Base-by-base conservation (phyloP, 73 alveolate genomes). In the Paramecium biaurelia region DNA sequence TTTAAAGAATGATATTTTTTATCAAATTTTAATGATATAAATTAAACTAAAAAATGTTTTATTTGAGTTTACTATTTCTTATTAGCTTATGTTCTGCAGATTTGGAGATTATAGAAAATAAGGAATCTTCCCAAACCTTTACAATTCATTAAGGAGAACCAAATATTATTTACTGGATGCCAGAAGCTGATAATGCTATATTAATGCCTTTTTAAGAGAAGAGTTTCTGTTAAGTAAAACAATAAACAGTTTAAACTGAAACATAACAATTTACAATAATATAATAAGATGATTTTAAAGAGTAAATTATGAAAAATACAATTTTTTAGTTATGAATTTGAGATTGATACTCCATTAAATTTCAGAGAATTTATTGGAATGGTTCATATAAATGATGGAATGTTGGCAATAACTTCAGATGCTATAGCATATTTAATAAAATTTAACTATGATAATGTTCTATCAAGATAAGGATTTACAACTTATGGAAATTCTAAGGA, bases 271-370 rank as follows among this genome's bases (percentile, higher is more conserved):
- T 67, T 24, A 67, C 84, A 12, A 67, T 67, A 3, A 67, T 67
- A 14, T 67, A 67, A 67, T 26, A 8, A 7, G 45, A 67, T 67
- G 84, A 67, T 67, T 67, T 67, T 67, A 26, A 67, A 67, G 45
- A 67, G 84, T 67, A 67, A 30, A 67, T 5, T 67, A 67, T 67
- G 20, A 30, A 21, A n/a, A 11, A 72, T 72, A 35, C 1, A 35
- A 12, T 20, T 72, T 37, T 38, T 34, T 35, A 72, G 86, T 37
- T 72, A 72, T 72, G 86, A 72, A 72, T 72, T 72, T n/a, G 90
- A 79, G 32, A 42, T 18, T 5, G 90, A 79, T 63, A 79, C 90
- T 24, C 90, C 90, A 18, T 45, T 79, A 23, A 79, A 79, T 79
- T 79, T 79, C 23, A 43, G 90, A 79, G 43, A 79, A 45, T 79